Percentiles rank a stretch among this genome's conserved stretches.
Conservation (phyloP, 257 asterid species). For the Parsonsia alboflavescens region DNA sequence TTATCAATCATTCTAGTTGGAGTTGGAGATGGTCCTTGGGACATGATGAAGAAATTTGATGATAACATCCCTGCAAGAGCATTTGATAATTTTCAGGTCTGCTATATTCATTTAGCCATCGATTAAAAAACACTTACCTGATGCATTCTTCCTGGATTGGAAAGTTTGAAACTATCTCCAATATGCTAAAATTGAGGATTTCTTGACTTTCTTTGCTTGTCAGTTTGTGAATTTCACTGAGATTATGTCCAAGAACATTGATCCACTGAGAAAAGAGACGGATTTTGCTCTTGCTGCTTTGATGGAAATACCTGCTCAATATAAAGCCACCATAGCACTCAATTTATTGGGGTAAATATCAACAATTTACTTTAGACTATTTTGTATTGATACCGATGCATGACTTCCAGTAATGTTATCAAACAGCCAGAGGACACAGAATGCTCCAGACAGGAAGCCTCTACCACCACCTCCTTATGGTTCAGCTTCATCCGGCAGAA, state of each 20-base stretch:
- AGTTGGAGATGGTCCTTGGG: slow-evolving; percentile 36
- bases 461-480: slow-evolving; percentile 79
- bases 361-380: slow-evolving; percentile 9
- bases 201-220: not conserved
- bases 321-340: slow-evolving; percentile 87
- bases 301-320: slow-evolving; percentile 94
- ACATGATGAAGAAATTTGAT: slow-evolving; percentile 29
- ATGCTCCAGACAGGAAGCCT: slow-evolving; percentile 52
- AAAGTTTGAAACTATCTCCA: not conserved
- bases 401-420: not conserved
- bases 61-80: slow-evolving; percentile 30
- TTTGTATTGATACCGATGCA: not conserved
- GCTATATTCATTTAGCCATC: not conserved
- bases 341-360: slow-evolving; percentile 62
- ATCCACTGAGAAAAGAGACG: slow-evolving; percentile 59
- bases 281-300: slow-evolving; percentile 89
- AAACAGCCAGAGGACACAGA: slow-evolving; percentile 54
- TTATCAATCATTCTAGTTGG: slow-evolving; percentile 29
- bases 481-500: slow-evolving; percentile 40
- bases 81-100: slow-evolving; percentile 30
- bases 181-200: not conserved
- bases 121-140: not conserved
- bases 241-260: slow-evolving; percentile 62
- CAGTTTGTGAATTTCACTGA: slow-evolving; percentile 91
- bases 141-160: not conserved